phyloP scores from a whole-genome alignment of 2,329 filamentous ascomycete species.

The Trichothecium roseum region DNA sequence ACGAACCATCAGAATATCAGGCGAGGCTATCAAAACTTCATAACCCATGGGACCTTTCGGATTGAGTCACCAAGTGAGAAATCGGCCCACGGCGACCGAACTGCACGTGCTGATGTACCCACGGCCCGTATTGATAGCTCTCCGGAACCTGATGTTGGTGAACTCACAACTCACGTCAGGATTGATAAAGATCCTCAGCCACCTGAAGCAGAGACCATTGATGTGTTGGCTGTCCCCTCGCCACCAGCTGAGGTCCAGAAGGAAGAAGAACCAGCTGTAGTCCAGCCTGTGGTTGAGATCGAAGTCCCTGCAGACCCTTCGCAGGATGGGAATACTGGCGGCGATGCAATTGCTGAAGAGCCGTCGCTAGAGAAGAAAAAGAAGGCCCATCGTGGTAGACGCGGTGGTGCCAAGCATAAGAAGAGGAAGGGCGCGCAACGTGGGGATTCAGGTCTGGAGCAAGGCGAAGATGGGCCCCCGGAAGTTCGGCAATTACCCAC shows the following conservation, averaged over 20 bases:
- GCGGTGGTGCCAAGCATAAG: slow-evolving; percentile 60
- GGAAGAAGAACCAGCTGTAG: neutral
- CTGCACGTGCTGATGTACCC: no score
- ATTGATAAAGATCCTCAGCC: neutral
- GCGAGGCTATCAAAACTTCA: slow-evolving; percentile 23
- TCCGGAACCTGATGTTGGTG: neutral
- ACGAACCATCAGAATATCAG: slow-evolving; percentile 36
- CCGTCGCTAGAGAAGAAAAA: slow-evolving; percentile 46
- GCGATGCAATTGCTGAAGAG: neutral
- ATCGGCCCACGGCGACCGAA: no score
- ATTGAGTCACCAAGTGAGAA: no score
- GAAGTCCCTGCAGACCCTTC: neutral
- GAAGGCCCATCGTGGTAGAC: slow-evolving; percentile 59
- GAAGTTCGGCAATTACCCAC: slow-evolving; percentile 21
- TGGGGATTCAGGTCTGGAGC: slow-evolving; percentile 34
- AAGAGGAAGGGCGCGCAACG: slow-evolving; percentile 44
- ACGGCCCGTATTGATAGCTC: no score
- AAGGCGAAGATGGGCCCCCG: slow-evolving; percentile 38
- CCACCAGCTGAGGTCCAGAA: neutral
- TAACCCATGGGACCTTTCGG: slow-evolving; percentile 1
- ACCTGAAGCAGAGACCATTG: neutral
- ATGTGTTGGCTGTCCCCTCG: neutral
- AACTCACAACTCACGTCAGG: neutral
- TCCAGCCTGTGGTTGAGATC: neutral
- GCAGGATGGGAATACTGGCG: neutral